These are phyloP conservation scores for Dichotomocladium elegans DNA, from an alignment of 371 early-diverging fungal species.

Conservation along the genomic window DNA sequence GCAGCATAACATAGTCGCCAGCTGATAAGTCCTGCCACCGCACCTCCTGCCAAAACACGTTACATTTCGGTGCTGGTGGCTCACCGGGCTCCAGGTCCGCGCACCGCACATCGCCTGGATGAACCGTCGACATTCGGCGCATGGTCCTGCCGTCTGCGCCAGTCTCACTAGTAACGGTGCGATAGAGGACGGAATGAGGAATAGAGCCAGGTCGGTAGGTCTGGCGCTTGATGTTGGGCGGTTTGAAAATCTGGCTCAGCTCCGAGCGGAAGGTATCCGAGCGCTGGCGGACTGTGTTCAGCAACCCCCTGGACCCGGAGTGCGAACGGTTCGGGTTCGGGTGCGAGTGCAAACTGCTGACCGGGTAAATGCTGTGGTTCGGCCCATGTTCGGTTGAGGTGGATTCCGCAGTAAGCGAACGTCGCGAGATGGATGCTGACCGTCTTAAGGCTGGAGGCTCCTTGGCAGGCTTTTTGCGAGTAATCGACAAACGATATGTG, in stretches of 20 bases:
- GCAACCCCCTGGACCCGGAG: constrained; percentile 17
- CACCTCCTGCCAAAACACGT: constrained; percentile 35
- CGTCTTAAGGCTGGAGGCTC: background rate
- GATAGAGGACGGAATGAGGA: constrained; percentile 47
- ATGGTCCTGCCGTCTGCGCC: background rate
- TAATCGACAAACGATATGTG: constrained; percentile 21
- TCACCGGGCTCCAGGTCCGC: constrained; percentile 15
- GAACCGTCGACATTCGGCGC: constrained; percentile 9
- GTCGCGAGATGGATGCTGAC: background rate
- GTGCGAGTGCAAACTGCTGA: background rate
- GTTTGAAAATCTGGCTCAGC: constrained; percentile 28
- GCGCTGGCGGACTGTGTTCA: constrained; percentile 32
- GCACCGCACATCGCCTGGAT: constrained; percentile 10
- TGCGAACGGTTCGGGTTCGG: too few relatives aligned
- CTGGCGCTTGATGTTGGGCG: background rate
- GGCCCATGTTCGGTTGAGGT: background rate
- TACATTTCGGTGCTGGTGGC: constrained; percentile 19
- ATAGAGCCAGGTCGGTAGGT: constrained; percentile 43
- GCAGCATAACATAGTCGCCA: constrained; percentile 87
- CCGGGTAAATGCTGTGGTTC: background rate
- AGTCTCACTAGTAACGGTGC: constrained; percentile 13
- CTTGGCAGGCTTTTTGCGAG: constrained; percentile 20
- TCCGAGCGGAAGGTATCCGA: constrained; percentile 43
- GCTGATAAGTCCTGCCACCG: constrained; percentile 85
- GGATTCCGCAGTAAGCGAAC: background rate